Conservation (phyloP, 1,284 basidiomycete genomes). For the Inonotus hispidus region DNA sequence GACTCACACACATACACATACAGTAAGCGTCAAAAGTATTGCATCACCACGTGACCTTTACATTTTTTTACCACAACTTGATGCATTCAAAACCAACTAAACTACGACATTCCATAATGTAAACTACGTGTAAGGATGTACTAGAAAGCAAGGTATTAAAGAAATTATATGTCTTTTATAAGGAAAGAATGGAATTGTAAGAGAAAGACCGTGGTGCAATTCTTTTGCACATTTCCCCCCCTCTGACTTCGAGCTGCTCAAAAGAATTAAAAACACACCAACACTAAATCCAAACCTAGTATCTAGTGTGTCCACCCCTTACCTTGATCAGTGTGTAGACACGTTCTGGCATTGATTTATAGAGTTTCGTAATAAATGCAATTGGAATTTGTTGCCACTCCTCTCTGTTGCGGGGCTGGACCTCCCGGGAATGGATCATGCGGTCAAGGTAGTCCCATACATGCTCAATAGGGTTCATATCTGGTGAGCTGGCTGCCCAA, state of each 20-base stretch:
- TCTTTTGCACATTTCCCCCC: background rate
- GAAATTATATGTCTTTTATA: background rate
- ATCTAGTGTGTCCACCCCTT: background rate
- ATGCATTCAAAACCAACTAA: background rate
- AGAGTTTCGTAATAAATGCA: background rate
- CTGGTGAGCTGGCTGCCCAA: slow-evolving; percentile 32
- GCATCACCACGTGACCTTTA: background rate
- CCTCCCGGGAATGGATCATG: slow-evolving; percentile 13
- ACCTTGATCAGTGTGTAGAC: background rate
- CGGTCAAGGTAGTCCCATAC: slow-evolving; percentile 30
- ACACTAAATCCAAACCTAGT: background rate
- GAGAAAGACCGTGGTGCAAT: background rate
- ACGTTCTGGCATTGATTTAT: background rate
- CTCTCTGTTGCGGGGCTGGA: background rate
- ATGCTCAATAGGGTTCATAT: slow-evolving; percentile 37
- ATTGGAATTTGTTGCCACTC: background rate
- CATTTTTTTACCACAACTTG: background rate
- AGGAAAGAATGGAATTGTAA: background rate
- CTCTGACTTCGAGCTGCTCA: background rate
- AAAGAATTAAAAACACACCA: background rate
- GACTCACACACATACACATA: too few species aligned
- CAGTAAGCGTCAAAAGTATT: too few species aligned
- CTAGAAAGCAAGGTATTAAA: background rate
- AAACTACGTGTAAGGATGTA: background rate
- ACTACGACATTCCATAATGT: background rate